phyloP scores from a whole-genome alignment of 2,329 filamentous ascomycete species.

The Ilyonectria destructans region DNA sequence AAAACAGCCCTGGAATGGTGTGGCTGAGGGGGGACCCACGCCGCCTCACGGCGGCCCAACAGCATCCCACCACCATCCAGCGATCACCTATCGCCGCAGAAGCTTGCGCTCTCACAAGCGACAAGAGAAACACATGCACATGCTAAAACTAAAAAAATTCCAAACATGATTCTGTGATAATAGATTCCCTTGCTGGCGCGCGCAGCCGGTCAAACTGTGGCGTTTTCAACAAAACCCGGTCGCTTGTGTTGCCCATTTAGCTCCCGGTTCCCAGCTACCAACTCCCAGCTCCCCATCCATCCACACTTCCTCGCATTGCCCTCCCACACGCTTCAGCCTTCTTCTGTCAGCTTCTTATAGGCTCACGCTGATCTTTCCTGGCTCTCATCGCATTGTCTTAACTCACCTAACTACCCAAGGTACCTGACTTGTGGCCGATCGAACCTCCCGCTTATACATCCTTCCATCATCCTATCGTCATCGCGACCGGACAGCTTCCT shows the following conservation, averaged over 20 bases:
- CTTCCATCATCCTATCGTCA: neutral
- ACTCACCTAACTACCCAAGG: neutral
- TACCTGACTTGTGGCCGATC: neutral
- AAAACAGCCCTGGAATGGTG: constrained; percentile 31
- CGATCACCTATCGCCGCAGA: neutral
- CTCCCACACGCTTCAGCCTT: neutral
- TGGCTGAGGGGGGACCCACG: constrained; percentile 42
- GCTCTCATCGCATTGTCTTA: neutral
- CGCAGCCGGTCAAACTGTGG: constrained; percentile 40
- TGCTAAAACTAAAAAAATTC: constrained; percentile 20
- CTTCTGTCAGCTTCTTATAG: neutral
- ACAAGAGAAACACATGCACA: constrained; percentile 20
- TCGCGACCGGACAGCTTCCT: neutral
- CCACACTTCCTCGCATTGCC: constrained; percentile 15
- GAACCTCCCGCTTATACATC: neutral
- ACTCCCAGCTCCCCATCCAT: constrained; percentile 16
- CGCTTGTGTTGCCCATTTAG: neutral
- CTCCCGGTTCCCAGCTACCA: constrained; percentile 11
- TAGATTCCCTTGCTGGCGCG: constrained; percentile 18
- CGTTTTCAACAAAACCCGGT: constrained; percentile 31
- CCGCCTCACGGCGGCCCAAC: constrained; percentile 42
- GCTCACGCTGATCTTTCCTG: neutral
- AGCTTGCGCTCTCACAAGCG: neutral
- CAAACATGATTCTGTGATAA: constrained; percentile 6
- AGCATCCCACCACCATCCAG: constrained; percentile 39